Base-by-base conservation (phyloP, 1,284 basidiomycete species). In the Filobasidium uniguttulatum region DNA sequence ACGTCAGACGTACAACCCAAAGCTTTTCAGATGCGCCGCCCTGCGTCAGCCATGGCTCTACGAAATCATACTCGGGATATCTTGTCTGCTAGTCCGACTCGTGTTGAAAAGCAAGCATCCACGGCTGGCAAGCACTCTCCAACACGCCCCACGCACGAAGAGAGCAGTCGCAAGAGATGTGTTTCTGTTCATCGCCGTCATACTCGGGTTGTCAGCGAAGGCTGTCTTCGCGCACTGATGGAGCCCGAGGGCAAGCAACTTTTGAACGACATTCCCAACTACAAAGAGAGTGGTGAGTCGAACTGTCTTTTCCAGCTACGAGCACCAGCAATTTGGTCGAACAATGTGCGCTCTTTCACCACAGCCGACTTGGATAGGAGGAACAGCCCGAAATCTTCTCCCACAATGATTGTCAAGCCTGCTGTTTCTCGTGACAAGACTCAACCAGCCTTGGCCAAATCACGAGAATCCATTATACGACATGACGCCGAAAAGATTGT, bases 1-100 rank as follows among this genome's bases (percentile, higher is more conserved):
- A n/a, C n/a, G n/a, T n/a, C n/a, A n/a, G n/a, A n/a, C n/a, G n/a
- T n/a, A n/a, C n/a, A n/a, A n/a, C n/a, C n/a, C n/a, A n/a, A n/a
- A n/a, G n/a, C n/a, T n/a, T n/a, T n/a, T n/a, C n/a, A n/a, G 36
- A 45, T 53, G 17, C 46, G 51, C 30, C 38, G 46, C 28, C 40
- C 51, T 14, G 46, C 51, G 6, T 53, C 51, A 10, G 51, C 46
- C 15, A 33, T 43, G 34, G 51, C 46, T 2, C 12, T 53, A 26
- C 23, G 43, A 7, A 29, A n/a, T n/a, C n/a, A n/a, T n/a, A n/a
- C 29, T 7, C 14, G 15, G 3, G 40, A 48, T 5, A 33, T n/a
- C 5, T 20, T 15, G n/a, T 15, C 6, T 14, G 14, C 17, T 29
- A 10, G 34, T 8, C 25, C 9, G 3, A 36, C 14, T 6, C 14